Conservation (phyloP, 129 eudicot genomes). For the Tagetes erecta region DNA sequence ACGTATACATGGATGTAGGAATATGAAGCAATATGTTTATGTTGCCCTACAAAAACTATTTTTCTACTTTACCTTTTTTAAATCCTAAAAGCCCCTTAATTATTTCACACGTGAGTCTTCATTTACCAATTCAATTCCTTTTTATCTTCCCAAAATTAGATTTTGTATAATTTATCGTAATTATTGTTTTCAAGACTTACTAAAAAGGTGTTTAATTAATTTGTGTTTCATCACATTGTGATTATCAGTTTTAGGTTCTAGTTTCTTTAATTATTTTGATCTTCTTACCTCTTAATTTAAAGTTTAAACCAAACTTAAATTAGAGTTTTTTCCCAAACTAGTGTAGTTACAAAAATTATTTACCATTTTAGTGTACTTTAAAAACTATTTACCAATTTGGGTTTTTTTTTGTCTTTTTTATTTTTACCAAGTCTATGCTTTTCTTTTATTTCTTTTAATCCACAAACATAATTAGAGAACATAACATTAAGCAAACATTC, state of each 20-base stretch:
- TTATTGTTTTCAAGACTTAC: conserved; percentile 18
- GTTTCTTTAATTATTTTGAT: not conserved
- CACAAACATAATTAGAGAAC: too few relatives aligned
- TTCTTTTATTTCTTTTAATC: too few relatives aligned
- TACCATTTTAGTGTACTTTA: too few relatives aligned
- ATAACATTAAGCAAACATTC: too few relatives aligned
- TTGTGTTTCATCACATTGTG: not conserved
- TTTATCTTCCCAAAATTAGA: conserved; percentile 16
- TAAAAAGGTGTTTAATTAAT: not conserved
- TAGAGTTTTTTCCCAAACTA: too few relatives aligned
- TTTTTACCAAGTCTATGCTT: too few relatives aligned
- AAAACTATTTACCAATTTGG: too few relatives aligned
- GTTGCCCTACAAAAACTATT: conserved; percentile 33
- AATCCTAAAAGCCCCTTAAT: conserved; percentile 32
- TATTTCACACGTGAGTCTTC: conserved; percentile 42
- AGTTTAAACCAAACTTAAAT: not conserved
- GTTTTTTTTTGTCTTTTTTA: too few relatives aligned
- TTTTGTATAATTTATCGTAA: conserved; percentile 12
- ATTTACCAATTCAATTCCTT: conserved; percentile 23
- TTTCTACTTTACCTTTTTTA: conserved; percentile 37
- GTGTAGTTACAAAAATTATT: too few relatives aligned
- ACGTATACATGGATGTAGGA: conserved; percentile 31
- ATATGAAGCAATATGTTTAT: conserved; percentile 21
- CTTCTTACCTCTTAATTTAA: not conserved
- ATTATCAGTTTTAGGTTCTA: not conserved